Conservation (phyloP, 208 protist species). For the Trypanosoma conorhini region DNA sequence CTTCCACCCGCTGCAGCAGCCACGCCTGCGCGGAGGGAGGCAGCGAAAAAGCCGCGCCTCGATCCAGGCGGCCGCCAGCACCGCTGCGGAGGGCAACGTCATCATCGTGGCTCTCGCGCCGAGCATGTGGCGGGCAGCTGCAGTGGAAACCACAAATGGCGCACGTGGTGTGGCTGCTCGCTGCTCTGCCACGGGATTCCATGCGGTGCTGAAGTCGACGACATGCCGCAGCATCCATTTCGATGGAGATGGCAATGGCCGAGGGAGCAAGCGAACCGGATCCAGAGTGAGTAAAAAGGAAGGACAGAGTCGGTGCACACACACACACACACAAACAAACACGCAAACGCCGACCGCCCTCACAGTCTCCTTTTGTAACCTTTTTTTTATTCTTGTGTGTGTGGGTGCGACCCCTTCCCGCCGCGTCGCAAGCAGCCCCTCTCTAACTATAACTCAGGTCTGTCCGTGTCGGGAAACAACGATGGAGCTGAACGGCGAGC, state of each 20-base stretch:
- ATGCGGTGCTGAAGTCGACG: constrained; percentile 74
- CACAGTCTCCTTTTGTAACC: background rate
- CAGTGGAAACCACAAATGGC: constrained; percentile 1
- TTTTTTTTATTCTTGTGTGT: background rate
- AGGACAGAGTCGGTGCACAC: background rate
- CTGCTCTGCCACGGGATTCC: constrained; percentile 45
- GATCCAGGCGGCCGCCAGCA: background rate
- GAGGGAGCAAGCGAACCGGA: background rate
- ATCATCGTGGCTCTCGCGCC: background rate
- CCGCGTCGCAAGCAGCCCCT: background rate
- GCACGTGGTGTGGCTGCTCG: constrained; percentile 2
- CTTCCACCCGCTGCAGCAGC: constrained; percentile 25
- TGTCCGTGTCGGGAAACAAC: background rate
- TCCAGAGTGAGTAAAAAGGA: background rate
- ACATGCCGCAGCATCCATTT: constrained; percentile 35
- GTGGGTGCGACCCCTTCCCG: background rate
- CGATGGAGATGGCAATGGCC: background rate
- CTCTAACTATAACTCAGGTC: background rate
- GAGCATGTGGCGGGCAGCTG: constrained; percentile 4
- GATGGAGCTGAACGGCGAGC: background rate
- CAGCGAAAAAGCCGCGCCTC: background rate
- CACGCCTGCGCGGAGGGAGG: constrained; percentile 11
- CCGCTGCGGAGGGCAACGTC: background rate
- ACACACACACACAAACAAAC: constrained; percentile 14
- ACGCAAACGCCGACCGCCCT: background rate